A percentile compares a stretch with the other conserved stretches of the same genome.
These are phyloP conservation scores for Hordeum marinum DNA, from an alignment of 176 grass and related monocot species.

Conservation along the genomic window DNA sequence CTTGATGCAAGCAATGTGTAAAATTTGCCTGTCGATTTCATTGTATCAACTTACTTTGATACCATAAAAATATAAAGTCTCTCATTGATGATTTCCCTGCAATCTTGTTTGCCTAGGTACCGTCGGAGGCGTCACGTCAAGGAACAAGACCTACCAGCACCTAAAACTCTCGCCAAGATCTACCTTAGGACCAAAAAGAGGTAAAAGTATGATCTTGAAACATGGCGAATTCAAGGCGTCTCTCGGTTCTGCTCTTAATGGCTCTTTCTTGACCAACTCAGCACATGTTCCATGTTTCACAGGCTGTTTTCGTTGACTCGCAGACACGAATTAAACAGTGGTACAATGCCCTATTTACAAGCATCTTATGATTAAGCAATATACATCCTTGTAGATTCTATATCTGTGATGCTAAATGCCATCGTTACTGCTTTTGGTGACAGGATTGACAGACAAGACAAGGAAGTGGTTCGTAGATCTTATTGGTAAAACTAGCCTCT, in stretches of 20 bases:
- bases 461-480: neutral
- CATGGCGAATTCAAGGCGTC: neutral
- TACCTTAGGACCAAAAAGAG: neutral
- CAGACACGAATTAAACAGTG: neutral
- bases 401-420: neutral
- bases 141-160: neutral
- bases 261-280: neutral
- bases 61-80: too few relatives aligned
- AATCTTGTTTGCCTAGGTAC: neutral
- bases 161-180: neutral
- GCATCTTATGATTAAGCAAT: neutral
- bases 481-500: neutral
- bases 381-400: neutral
- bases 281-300: neutral
- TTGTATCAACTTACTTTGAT: neutral
- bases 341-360: neutral
- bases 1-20: neutral
- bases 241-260: neutral
- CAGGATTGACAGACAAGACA: neutral
- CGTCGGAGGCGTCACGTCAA: neutral
- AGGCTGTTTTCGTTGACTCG: neutral
- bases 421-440: neutral
- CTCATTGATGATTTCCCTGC: neutral
- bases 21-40: neutral
- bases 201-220: neutral